Evolutionary conservation across 1,284 basidiomycete genomes (phyloP).

Genomic region (Ceratobasidium sp.): DNA sequence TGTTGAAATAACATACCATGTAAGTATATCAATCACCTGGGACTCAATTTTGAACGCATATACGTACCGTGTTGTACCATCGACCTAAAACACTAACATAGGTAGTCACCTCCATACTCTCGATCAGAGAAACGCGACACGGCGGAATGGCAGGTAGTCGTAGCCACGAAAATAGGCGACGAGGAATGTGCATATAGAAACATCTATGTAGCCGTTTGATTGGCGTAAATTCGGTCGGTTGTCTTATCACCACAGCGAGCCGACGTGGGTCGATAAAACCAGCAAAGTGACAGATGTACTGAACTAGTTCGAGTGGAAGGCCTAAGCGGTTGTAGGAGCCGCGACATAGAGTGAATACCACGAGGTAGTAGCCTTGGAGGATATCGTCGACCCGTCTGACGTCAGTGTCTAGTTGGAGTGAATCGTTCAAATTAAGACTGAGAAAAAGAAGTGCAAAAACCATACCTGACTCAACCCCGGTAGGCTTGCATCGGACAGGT

Average conservation of each 20-base stretch:
- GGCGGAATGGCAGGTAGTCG: neutral
- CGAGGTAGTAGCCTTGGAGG: constrained; percentile 4
- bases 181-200: constrained; percentile 5
- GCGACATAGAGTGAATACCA: constrained; percentile 1
- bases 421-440: neutral
- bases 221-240: neutral
- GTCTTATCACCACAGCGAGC: neutral
- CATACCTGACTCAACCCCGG: neutral
- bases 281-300: constrained; percentile 3
- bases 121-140: neutral
- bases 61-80: neutral
- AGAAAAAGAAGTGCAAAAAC: neutral
- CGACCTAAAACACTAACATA: neutral
- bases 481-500: neutral
- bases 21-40: too few species aligned
- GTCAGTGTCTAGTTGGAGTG: neutral
- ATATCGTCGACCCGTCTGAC: neutral
- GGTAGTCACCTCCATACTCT: neutral
- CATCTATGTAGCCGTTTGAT: neutral
- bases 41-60: neutral
- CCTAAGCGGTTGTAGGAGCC: neutral
- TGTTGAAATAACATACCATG: too few species aligned
- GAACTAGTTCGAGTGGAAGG: constrained; percentile 17
- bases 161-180: neutral
- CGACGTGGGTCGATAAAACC: neutral